Base-by-base conservation (phyloP, 495 filamentous ascomycete species). In the Penicillium steckii region DNA sequence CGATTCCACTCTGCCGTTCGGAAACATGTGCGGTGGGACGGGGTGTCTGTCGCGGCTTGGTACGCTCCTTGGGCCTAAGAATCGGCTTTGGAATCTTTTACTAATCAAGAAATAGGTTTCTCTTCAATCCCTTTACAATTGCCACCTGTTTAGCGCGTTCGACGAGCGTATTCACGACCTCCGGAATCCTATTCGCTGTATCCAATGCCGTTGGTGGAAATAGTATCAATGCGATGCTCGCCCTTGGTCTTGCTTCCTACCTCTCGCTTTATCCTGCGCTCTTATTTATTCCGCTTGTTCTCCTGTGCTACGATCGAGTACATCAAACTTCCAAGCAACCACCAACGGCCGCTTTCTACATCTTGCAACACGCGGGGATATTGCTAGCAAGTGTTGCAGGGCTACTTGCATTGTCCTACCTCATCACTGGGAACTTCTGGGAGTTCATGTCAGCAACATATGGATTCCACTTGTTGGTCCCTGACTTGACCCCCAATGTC, bases 41-140 rank as follows among this genome's bases (percentile, higher is more conserved):
- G 86, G 21, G 75, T 85, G 49, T 81, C 85, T 2, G 78, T 97
- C 46, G 93, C 85, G 24, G 91, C 94, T 42, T 83, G 85, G 86
- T 96, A 80, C n/a, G 30, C 33, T 35, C 12, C 8, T 23, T 8
- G 12, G 13, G n/a, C 5, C 38, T 2, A 19, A 15, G n/a, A 41
- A n/a, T 13, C 13, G 5, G 0, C 1, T 9, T 1, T 15, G 8
- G 9, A 6, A 7, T 30, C 6, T 30, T 18, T 19, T 55, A 46
- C 52, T 70, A 33, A 68, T 58, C 21, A 21, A 21, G 13, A 2
- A 10, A 9, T 46, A 92, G 89, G 65, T 95, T 90, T 60, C 79
- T 98, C 8, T 92, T 98, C 71, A 97, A 95, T 69, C 94, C 94
- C 2, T 95, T 96, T 66, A 96, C 93, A 1, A 84, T 97, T 55